Conservation (phyloP, 176 grass and related monocot species). For the Sorghum bicolor region DNA sequence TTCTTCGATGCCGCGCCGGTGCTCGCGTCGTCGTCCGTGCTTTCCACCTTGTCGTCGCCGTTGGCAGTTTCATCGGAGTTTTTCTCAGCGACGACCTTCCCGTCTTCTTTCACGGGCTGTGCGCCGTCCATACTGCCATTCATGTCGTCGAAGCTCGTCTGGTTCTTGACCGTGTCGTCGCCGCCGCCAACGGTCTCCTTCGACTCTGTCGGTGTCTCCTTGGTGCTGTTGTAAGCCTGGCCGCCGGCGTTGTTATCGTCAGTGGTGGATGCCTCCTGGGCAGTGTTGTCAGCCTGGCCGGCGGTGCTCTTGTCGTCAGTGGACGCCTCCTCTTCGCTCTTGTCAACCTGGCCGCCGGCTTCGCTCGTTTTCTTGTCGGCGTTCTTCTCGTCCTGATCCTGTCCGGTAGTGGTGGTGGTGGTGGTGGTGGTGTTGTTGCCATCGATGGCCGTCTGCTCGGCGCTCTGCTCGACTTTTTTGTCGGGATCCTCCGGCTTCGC, state of each 20-base stretch:
- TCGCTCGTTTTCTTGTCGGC: constrained; percentile 1
- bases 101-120: constrained; percentile 26
- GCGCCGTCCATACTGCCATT: constrained; percentile 15
- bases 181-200: background rate
- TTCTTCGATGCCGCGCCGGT: constrained; percentile 1
- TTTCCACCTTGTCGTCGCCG: constrained; percentile 2
- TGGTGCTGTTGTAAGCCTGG: background rate
- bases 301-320: background rate
- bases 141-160: constrained; percentile 29
- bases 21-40: constrained; percentile 11
- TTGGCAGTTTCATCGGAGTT: background rate
- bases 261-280: background rate
- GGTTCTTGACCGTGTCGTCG: constrained; percentile 10
- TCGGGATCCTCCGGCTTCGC: constrained; percentile 43
- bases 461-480: constrained; percentile 31
- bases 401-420: background rate
- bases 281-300: background rate
- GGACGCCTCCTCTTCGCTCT: background rate
- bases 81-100: background rate
- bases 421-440: background rate
- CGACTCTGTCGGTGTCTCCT: background rate
- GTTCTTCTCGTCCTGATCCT: background rate
- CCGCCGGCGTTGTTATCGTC: background rate
- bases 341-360: background rate
- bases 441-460: background rate